Evolutionary conservation across 495 filamentous ascomycete species (phyloP).

Genomic region (Xylaria sp.): DNA sequence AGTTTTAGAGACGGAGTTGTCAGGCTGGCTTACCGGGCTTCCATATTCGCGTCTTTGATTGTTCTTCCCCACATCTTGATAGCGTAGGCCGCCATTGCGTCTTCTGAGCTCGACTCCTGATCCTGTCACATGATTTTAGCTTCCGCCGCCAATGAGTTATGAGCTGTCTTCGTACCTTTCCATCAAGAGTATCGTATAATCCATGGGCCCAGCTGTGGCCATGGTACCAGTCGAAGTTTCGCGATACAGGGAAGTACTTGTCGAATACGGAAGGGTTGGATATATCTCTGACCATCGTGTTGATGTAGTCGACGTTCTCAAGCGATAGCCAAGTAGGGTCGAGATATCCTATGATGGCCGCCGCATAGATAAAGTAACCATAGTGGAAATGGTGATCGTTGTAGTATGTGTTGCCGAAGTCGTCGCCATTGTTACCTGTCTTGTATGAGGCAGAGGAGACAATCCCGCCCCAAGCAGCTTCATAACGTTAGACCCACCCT

Average conservation of each 20-base stretch:
- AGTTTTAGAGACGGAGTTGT: neutral
- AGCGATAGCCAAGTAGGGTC: constrained; percentile 74
- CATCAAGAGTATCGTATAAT: constrained; percentile 87
- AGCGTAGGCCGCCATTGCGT: constrained; percentile 85
- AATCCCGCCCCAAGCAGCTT: constrained; percentile 79
- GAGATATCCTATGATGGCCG: constrained; percentile 81
- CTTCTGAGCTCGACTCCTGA: constrained; percentile 90
- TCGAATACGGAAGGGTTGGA: constrained; percentile 78
- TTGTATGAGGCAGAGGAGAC: constrained; percentile 81
- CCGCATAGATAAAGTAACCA: constrained; percentile 89
- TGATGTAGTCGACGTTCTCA: constrained; percentile 78
- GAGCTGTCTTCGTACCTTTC: constrained; percentile 59
- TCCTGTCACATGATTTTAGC: constrained; percentile 53
- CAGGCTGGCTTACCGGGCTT: constrained; percentile 62
- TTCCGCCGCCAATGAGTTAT: neutral
- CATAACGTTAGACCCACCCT: constrained; percentile 28
- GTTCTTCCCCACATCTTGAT: constrained; percentile 93
- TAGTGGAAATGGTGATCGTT: constrained; percentile 98
- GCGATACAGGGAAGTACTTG: constrained; percentile 81
- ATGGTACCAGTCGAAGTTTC: constrained; percentile 91
- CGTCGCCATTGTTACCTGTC: constrained; percentile 71
- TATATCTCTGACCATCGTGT: constrained; percentile 77
- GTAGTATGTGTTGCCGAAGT: constrained; percentile 87
- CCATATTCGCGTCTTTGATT: constrained; percentile 77
- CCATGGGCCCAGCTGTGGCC: constrained; percentile 98